Conservation (phyloP, 1,284 basidiomycete genomes). For the Sporisorium graminicola region DNA sequence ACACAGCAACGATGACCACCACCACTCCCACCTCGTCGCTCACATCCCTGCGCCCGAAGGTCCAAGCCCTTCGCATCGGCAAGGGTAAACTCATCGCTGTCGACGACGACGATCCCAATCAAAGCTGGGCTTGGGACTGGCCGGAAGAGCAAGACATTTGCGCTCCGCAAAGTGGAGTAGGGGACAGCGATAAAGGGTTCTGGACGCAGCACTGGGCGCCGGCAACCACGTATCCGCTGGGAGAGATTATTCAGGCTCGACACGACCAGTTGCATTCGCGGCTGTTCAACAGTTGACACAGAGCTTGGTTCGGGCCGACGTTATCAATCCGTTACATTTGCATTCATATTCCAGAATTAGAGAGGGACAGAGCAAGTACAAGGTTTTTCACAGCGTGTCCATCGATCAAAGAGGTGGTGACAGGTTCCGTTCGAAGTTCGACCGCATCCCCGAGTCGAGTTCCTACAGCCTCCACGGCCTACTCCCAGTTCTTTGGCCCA, state of each 20-base stretch:
- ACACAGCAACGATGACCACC: constrained; percentile 9
- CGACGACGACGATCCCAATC: constrained; percentile 35
- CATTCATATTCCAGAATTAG: not conserved
- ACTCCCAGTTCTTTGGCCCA: constrained; percentile 32
- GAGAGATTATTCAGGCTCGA: constrained; percentile 88
- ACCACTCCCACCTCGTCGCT: no score
- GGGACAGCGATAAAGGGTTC: constrained; percentile 41
- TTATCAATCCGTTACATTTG: not conserved
- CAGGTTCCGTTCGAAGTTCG: no score
- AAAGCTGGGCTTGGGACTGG: constrained; percentile 67
- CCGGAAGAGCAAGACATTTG: constrained; percentile 59
- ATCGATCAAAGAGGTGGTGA: no score
- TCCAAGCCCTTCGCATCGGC: constrained; percentile 19
- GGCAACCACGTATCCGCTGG: constrained; percentile 92
- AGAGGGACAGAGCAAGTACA: not conserved
- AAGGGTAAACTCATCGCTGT: constrained; percentile 32
- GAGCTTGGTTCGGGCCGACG: no score
- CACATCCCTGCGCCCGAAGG: constrained; percentile 3
- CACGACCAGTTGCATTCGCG: constrained; percentile 96
- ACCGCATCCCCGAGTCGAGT: no score
- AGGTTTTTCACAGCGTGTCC: no score
- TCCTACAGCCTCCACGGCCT: not conserved
- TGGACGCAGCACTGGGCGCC: constrained; percentile 71
- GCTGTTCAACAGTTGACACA: constrained; percentile 81
- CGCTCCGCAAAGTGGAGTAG: no score